These are phyloP conservation scores for Peniophora sp. DNA, from an alignment of 1,284 basidiomycete species.

Conservation along the genomic window DNA sequence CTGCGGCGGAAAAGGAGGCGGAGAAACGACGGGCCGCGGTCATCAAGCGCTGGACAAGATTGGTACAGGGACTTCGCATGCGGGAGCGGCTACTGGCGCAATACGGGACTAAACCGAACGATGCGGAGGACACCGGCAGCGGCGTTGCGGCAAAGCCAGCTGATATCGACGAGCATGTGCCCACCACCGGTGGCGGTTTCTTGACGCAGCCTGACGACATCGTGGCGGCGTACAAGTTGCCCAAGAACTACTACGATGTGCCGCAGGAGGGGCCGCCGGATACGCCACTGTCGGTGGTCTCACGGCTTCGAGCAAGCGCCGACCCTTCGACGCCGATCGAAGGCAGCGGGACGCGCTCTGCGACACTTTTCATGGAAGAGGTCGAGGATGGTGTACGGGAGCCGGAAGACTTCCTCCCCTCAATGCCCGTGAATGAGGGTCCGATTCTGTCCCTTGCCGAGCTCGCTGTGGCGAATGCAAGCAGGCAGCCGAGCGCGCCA, in stretches of 20 bases:
- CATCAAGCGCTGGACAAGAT: constrained; percentile 83
- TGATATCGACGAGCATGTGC: too few relatives aligned
- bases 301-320: constrained; percentile 1
- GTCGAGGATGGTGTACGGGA: constrained; percentile 21
- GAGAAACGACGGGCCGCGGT: constrained; percentile 75
- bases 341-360: too few relatives aligned
- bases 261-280: neutral
- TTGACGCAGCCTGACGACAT: constrained; percentile 65
- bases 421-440: too few relatives aligned
- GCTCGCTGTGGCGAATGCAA: constrained; percentile 43
- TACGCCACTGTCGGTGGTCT: constrained; percentile 3
- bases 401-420: constrained; percentile 20
- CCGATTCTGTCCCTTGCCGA: constrained; percentile 44
- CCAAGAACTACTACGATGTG: constrained; percentile 38
- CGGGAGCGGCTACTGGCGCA: constrained; percentile 76
- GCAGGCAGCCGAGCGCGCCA: constrained; percentile 7
- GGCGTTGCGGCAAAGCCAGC: too few relatives aligned
- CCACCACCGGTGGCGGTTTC: constrained; percentile 49
- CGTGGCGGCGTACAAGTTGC: constrained; percentile 62
- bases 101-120: constrained; percentile 44
- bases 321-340: neutral
- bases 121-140: neutral
- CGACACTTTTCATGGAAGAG: constrained; percentile 8
- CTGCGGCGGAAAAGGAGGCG: constrained; percentile 70
- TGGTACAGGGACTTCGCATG: constrained; percentile 85